Conservation (phyloP, 1,284 basidiomycete species). For the Mycena citricolor region DNA sequence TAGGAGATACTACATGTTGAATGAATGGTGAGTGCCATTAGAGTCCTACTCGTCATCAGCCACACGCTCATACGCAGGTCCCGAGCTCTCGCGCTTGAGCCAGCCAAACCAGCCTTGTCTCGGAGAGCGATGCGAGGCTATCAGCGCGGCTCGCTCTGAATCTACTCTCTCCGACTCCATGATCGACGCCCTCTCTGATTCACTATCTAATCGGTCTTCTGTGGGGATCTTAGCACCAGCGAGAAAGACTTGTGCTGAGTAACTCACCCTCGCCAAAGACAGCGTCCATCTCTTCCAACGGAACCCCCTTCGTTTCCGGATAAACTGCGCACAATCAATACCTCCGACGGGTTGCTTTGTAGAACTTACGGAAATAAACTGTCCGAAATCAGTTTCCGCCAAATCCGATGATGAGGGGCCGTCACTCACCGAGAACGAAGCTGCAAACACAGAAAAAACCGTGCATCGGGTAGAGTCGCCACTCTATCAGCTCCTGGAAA, state of each 20-base stretch:
- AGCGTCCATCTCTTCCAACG: constrained; percentile 80
- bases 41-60: constrained; percentile 44
- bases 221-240: constrained; percentile 26
- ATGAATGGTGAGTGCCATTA: too few species aligned
- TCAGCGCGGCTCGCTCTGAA: constrained; percentile 1
- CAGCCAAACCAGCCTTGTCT: constrained; percentile 49
- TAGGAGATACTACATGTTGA: too few species aligned
- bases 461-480: constrained; percentile 96
- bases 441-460: constrained; percentile 91
- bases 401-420: constrained; percentile 1
- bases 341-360: constrained; percentile 8
- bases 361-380: constrained; percentile 69
- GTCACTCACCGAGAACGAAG: constrained; percentile 69
- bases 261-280: constrained; percentile 76
- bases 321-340: constrained; percentile 55
- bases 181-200: constrained; percentile 67
- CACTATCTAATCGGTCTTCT: constrained; percentile 66
- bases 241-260: not conserved
- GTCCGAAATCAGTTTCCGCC: not conserved
- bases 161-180: not conserved
- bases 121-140: too few species aligned
- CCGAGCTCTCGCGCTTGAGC: constrained; percentile 45
- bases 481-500: constrained; percentile 87
- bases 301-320: constrained; percentile 78
- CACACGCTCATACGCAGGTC: constrained; percentile 56